These are phyloP conservation scores for Neonectria ditissima DNA, from an alignment of 2,329 filamentous ascomycete species.

Conservation along the genomic window DNA sequence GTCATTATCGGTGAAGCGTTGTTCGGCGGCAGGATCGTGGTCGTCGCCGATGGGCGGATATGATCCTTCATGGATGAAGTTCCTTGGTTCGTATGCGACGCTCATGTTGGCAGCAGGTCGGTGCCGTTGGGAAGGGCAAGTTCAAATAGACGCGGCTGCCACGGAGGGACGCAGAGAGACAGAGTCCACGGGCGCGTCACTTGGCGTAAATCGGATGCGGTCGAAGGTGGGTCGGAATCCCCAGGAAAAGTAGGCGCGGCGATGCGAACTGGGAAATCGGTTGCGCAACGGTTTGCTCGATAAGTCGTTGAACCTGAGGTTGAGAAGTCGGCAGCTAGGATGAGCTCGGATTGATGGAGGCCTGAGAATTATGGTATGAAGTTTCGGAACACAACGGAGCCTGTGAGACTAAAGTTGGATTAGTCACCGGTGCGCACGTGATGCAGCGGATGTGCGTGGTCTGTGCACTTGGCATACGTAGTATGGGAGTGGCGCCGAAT, in stretches of 20 bases:
- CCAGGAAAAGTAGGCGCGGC: not conserved
- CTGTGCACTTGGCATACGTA: slow-evolving; percentile 29
- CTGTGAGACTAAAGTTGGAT: slow-evolving; percentile 32
- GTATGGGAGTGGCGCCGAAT: slow-evolving; percentile 37
- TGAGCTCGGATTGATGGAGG: slow-evolving; percentile 44
- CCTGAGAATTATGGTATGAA: slow-evolving; percentile 54
- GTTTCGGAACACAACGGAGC: slow-evolving; percentile 43
- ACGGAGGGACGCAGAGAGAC: slow-evolving; percentile 25
- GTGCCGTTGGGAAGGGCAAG: slow-evolving; percentile 22
- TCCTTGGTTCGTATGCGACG: slow-evolving; percentile 64
- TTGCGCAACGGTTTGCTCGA: slow-evolving; percentile 19
- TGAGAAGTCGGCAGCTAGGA: slow-evolving; percentile 19
- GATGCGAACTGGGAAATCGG: slow-evolving; percentile 6
- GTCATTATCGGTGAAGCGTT: slow-evolving; percentile 58
- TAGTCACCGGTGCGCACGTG: slow-evolving; percentile 47
- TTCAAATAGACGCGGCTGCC: slow-evolving; percentile 31
- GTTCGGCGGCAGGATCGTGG: slow-evolving; percentile 55
- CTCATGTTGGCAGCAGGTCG: slow-evolving; percentile 55
- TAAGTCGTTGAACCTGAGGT: slow-evolving; percentile 27
- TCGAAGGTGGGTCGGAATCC: not conserved
- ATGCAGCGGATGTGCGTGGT: slow-evolving; percentile 35
- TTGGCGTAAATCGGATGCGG: not conserved
- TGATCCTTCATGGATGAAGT: slow-evolving; percentile 60
- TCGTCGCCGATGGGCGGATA: slow-evolving; percentile 62
- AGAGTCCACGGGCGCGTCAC: slow-evolving; percentile 29